A percentile compares a stretch with the other conserved stretches of the same genome.
Conservation (phyloP, 345 rosid genomes). For the Erucastrum elatum region DNA sequence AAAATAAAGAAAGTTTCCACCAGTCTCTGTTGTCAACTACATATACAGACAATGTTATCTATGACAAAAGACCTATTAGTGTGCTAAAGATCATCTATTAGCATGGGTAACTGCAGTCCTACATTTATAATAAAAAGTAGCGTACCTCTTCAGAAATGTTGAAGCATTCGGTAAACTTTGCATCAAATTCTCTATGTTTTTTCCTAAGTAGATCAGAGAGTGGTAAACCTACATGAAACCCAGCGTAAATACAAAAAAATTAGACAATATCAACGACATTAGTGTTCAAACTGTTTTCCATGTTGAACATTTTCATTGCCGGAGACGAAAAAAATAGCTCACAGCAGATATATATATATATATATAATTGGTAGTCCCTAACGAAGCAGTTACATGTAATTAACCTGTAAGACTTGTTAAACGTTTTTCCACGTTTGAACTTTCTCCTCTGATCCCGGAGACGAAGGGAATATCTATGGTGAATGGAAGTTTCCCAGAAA, state of each 20-base stretch:
- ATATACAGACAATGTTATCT: slow-evolving; percentile 4
- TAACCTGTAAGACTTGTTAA: slow-evolving; percentile 56
- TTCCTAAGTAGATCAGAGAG: slow-evolving; percentile 56
- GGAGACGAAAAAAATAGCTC: neutral
- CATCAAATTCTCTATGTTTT: slow-evolving; percentile 69
- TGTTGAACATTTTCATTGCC: neutral
- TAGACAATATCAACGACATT: slow-evolving; percentile 17
- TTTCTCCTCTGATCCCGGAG: slow-evolving; percentile 56
- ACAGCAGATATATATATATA: neutral
- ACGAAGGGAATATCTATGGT: slow-evolving; percentile 72
- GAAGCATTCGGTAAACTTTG: slow-evolving; percentile 61
- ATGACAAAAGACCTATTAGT: neutral
- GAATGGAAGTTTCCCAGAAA: slow-evolving; percentile 74
- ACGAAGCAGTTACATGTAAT: neutral
- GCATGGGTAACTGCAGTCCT: slow-evolving; percentile 2
- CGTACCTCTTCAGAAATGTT: slow-evolving; percentile 65
- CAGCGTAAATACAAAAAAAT: neutral
- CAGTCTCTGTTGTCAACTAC: slow-evolving; percentile 8
- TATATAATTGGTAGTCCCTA: neutral
- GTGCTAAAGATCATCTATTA: slow-evolving; percentile 12
- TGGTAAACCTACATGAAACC: slow-evolving; percentile 50
- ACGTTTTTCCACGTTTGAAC: slow-evolving; percentile 65
- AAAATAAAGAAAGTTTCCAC: slow-evolving; percentile 1
- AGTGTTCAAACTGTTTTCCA: neutral
- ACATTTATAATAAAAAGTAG: neutral